Conservation (phyloP, 345 rosid genomes). For the Euphorbia pulcherrima region DNA sequence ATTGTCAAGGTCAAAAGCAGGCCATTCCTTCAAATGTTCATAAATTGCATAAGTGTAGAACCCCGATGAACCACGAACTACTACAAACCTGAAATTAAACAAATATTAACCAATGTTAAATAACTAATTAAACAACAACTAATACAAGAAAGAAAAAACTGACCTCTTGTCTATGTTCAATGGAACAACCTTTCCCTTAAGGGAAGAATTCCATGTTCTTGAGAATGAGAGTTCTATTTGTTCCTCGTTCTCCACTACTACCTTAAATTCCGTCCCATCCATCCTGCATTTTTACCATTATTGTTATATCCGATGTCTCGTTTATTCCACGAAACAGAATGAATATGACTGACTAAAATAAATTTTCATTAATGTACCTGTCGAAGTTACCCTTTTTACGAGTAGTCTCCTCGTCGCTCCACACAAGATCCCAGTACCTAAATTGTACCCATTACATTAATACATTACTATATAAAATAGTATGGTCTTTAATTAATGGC, state of each 20-base stretch:
- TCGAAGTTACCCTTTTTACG: slow-evolving; percentile 23
- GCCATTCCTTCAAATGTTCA: slow-evolving; percentile 18
- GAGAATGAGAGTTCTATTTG: slow-evolving; percentile 20
- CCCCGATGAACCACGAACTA: slow-evolving; percentile 22
- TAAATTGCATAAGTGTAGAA: slow-evolving; percentile 23
- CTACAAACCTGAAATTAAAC: slow-evolving; percentile 10
- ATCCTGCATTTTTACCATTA: slow-evolving; percentile 6
- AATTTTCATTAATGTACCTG: too few relatives aligned
- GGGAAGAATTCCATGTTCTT: slow-evolving; percentile 17
- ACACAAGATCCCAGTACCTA: slow-evolving; percentile 28
- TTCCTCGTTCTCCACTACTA: slow-evolving; percentile 6
- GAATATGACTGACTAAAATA: too few relatives aligned
- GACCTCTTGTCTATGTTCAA: slow-evolving; percentile 27
- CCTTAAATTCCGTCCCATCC: slow-evolving; percentile 7
- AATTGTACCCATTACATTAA: too few relatives aligned
- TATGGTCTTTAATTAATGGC: too few relatives aligned
- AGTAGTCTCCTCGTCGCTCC: slow-evolving; percentile 15
- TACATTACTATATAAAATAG: too few relatives aligned
- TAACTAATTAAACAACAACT: too few relatives aligned
- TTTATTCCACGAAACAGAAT: too few relatives aligned
- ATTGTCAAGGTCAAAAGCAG: slow-evolving; percentile 18
- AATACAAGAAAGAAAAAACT: background rate
- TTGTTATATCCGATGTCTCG: too few relatives aligned
- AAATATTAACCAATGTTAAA: background rate
- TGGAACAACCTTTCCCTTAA: slow-evolving; percentile 13